A percentile compares a stretch with the other conserved stretches of the same genome.
These are phyloP conservation scores for Penicillium sp. DNA, from an alignment of 2,329 filamentous ascomycete species.

Conservation along the genomic window DNA sequence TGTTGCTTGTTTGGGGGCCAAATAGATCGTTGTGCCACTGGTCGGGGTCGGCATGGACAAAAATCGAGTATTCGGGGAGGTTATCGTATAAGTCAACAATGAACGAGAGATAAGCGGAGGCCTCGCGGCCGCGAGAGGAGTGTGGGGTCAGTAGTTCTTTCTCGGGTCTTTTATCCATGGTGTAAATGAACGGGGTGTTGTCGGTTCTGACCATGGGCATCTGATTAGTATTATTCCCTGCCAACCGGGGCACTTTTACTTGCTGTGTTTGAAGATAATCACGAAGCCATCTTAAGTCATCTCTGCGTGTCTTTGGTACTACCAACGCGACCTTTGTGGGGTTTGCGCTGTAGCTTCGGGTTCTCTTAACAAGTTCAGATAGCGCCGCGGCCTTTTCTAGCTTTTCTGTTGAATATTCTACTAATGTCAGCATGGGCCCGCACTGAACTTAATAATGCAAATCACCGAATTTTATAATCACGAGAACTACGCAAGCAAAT, in stretches of 20 bases:
- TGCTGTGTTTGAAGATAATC: neutral
- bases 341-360: neutral
- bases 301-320: constrained; percentile 4
- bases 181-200: constrained; percentile 23
- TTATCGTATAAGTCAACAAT: constrained; percentile 61
- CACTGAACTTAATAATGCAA: neutral
- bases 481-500: neutral
- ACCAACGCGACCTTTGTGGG: neutral
- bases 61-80: constrained; percentile 58
- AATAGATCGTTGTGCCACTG: constrained; percentile 32
- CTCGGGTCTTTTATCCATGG: constrained; percentile 19
- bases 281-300: constrained; percentile 3
- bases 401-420: neutral
- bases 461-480: neutral
- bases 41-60: constrained; percentile 50
- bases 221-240: neutral
- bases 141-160: constrained; percentile 11
- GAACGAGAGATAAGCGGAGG: constrained; percentile 61
- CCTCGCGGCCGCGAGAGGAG: constrained; percentile 55
- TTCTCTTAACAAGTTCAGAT: neutral
- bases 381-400: neutral
- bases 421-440: neutral
- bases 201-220: neutral
- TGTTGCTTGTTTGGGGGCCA: constrained; percentile 20
- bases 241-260: neutral